These are phyloP conservation scores for Nissolia schottii DNA, from an alignment of 306 rosid genomes.

Conservation along the genomic window DNA sequence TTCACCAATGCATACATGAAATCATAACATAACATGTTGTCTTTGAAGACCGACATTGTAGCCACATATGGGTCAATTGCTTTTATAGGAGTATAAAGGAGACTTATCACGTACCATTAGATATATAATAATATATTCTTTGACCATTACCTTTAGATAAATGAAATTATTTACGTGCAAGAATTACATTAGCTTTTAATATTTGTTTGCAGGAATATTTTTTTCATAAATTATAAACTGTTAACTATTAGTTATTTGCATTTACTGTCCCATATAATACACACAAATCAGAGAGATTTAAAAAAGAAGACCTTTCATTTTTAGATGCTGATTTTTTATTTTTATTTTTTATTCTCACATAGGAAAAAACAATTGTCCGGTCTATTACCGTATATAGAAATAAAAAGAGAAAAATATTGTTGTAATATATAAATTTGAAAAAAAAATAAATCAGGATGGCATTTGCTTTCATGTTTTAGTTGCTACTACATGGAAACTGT, in stretches of 20 bases:
- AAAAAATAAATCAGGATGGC: neutral
- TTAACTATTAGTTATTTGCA: neutral
- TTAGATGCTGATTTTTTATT: neutral
- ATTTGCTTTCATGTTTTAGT: neutral
- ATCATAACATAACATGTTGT: neutral
- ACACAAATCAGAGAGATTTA: too few species aligned
- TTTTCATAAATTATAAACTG: neutral
- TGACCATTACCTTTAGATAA: neutral
- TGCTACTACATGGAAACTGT: slow-evolving; percentile 2
- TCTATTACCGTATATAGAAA: neutral
- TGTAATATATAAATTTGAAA: neutral
- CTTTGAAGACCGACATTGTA: neutral
- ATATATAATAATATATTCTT: neutral
- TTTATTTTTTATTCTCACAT: neutral
- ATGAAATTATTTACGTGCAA: neutral
- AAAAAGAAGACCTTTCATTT: neutral
- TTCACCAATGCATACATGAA: neutral
- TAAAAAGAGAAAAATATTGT: neutral
- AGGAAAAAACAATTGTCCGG: neutral
- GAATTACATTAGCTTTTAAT: neutral
- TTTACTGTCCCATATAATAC: slow-evolving; percentile 2
- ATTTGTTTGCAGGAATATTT: neutral
- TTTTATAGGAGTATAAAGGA: neutral
- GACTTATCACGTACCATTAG: neutral
- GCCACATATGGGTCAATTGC: slow-evolving; percentile 2